A percentile compares a stretch with the other conserved stretches of the same genome.
phyloP scores from a whole-genome alignment of 345 rosid genomes.

The Pistacia vera region DNA sequence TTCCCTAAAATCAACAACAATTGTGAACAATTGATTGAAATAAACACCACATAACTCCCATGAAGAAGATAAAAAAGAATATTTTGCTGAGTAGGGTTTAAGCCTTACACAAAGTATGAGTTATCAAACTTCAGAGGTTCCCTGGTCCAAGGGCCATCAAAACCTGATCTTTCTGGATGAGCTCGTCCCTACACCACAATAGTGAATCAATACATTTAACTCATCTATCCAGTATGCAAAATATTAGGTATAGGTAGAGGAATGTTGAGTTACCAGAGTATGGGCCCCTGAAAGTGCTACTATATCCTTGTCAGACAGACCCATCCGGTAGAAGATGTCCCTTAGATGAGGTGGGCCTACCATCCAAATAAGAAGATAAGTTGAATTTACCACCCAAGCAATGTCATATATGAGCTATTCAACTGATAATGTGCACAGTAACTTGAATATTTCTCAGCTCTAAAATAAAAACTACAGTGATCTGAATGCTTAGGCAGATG shows the following conservation, averaged over 20 bases:
- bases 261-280: slow-evolving; percentile 39
- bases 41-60: neutral
- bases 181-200: slow-evolving; percentile 71
- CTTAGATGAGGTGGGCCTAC: slow-evolving; percentile 74
- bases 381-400: neutral
- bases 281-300: slow-evolving; percentile 73
- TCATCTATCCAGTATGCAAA: neutral
- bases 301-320: slow-evolving; percentile 81
- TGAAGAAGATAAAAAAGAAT: neutral
- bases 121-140: slow-evolving; percentile 93
- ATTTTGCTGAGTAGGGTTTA: slow-evolving; percentile 4
- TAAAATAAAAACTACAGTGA: neutral
- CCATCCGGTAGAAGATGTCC: slow-evolving; percentile 90
- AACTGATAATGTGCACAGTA: neutral
- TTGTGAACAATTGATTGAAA: neutral
- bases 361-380: slow-evolving; percentile 6
- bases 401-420: neutral
- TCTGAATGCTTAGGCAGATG: neutral
- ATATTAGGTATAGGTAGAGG: neutral
- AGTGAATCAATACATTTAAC: slow-evolving; percentile 15
- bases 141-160: slow-evolving; percentile 96
- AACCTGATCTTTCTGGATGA: slow-evolving; percentile 92
- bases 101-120: slow-evolving; percentile 87
- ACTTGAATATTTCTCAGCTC: neutral
- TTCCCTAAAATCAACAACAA: slow-evolving; percentile 44